Conservation (phyloP, 106 monocot genomes). For the Platanthera zijinensis region DNA sequence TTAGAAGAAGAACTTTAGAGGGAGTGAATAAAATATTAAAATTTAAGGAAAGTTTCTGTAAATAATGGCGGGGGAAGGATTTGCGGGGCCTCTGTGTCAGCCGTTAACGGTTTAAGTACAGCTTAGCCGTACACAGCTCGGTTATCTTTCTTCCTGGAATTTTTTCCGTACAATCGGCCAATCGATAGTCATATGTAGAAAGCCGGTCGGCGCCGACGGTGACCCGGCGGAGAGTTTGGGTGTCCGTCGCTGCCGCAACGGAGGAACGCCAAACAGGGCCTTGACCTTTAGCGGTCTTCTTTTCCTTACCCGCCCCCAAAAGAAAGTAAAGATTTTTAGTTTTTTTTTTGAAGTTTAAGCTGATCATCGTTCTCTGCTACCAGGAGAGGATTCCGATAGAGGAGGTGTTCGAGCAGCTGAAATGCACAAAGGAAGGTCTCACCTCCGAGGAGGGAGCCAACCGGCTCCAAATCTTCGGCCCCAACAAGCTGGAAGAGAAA, state of each 20-base stretch:
- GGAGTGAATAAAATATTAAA: neutral
- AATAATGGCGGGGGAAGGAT: neutral
- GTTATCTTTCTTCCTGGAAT: too few relatives aligned
- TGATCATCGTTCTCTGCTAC: neutral
- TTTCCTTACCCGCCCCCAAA: neutral
- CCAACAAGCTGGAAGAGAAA: constrained; percentile 83
- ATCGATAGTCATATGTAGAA: neutral
- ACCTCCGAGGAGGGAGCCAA: constrained; percentile 42
- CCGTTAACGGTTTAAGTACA: neutral
- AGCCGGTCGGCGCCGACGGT: neutral
- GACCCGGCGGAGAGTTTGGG: neutral
- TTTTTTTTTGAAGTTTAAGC: neutral
- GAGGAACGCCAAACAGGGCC: neutral
- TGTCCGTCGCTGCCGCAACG: neutral
- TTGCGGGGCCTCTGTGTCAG: neutral
- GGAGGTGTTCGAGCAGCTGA: constrained; percentile 69
- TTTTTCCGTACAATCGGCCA: too few relatives aligned
- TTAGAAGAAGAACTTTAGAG: neutral
- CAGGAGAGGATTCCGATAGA: constrained; percentile 67
- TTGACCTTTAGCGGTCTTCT: neutral
- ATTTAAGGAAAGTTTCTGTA: neutral
- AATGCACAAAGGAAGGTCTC: constrained; percentile 63
- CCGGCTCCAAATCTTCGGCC: constrained; percentile 60
- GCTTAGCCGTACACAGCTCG: neutral
- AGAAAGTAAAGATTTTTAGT: neutral